Base-by-base conservation (phyloP, 2,329 filamentous ascomycete genomes). In the Trichothecium roseum region DNA sequence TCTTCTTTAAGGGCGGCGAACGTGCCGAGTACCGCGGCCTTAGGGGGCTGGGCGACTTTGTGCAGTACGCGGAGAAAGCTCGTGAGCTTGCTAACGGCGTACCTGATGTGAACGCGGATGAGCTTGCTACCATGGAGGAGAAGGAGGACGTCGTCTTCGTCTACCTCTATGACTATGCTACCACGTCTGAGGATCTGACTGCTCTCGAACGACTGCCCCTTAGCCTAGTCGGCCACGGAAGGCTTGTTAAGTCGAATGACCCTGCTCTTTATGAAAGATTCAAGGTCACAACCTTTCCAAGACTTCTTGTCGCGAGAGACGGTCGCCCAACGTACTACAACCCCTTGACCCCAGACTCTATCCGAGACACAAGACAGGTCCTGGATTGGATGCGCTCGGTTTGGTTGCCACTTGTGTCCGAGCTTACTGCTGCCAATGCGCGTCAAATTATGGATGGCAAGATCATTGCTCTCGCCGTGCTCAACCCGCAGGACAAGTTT, bases 231-330 rank as follows among this genome's bases (percentile, higher is more conserved):
- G 91, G 89, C 22, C 87, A 86, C 52, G 91, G 85, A 18, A 91
- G 84, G 56, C 68, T 98, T 35, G 88, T 96, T 48, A 95, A 94
- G 68, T 94, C 88, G 2, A 78, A 81, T 42, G 87, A 91, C 51
- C 69, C 75, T 12, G 70, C 69, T 36, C 68, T 98, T 39, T 81
- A 74, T 40, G 73, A 86, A 31, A 74, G 85, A 38, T 98, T 88
- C 71, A 94, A 93, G 69, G 91, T 98, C 50, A 88, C 84, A 4
- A 96, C 89, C 1, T 96, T 87, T 85, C 91, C 91, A n/a, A 79
- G 89, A 37, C 66, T 98, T 30, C 60, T 98, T 40, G 91, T 95
- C 4, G 84, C 85, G 10, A 74, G 91, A 39, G 87, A 95, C 54
- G 87, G 87, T 8, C 80, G 88, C 30, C 81, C 91, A 28, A 89